Percentiles rank a stretch among this genome's conserved stretches.
These are phyloP conservation scores for Begonia peltatifolia DNA, from an alignment of 306 rosid species.

Conservation along the genomic window DNA sequence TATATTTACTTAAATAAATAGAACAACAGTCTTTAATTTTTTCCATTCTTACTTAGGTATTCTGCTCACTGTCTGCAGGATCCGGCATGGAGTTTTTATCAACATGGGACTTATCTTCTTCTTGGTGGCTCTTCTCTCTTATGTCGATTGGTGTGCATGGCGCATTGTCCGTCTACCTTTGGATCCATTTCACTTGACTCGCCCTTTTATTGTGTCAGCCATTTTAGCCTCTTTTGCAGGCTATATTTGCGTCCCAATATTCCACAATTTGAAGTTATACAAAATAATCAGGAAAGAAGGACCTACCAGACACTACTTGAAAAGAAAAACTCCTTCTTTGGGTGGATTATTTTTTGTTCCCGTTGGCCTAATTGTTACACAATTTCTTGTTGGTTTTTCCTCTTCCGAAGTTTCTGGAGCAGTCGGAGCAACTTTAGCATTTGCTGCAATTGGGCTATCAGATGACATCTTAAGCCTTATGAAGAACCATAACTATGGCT, in stretches of 20 bases:
- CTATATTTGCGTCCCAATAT: conserved; percentile 70
- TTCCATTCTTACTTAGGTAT: conserved; percentile 15
- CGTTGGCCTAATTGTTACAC: conserved; percentile 59
- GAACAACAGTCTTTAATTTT: background rate
- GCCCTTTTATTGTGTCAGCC: conserved; percentile 73
- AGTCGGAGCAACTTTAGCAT: conserved; percentile 58
- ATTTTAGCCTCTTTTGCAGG: conserved; percentile 59
- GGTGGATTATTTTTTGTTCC: conserved; percentile 90
- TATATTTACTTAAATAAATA: too few species aligned
- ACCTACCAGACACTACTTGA: conserved; percentile 31
- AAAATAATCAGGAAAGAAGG: conserved; percentile 48
- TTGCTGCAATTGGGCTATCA: conserved; percentile 73
- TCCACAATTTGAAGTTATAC: conserved; percentile 37
- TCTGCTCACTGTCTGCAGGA: conserved; percentile 36
- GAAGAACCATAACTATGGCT: conserved; percentile 43
- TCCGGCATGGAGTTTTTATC: conserved; percentile 41
- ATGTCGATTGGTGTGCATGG: conserved; percentile 92
- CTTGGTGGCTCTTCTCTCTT: conserved; percentile 46
- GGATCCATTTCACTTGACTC: conserved; percentile 58
- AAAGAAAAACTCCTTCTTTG: conserved; percentile 62
- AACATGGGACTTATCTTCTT: conserved; percentile 41
- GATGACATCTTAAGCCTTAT: conserved; percentile 50
- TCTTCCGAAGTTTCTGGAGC: conserved; percentile 64
- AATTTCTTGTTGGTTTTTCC: conserved; percentile 37
- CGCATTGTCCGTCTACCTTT: conserved; percentile 75